Evolutionary conservation across 805 yeast genomes (phyloP).

Genomic region (Limtongia smithiae): DNA sequence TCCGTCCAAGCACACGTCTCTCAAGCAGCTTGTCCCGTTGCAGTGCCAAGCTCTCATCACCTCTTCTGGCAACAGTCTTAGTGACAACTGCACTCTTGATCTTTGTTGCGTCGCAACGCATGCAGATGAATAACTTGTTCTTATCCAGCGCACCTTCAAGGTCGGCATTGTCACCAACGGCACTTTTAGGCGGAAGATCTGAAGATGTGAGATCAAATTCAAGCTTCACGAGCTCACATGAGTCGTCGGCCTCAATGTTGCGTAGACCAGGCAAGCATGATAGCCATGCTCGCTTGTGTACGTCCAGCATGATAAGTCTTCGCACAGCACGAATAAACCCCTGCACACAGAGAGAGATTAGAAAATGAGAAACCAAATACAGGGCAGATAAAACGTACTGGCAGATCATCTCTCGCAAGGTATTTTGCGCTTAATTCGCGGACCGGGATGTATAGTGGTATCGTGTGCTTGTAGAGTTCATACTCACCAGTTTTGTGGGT

Average conservation of each 20-base stretch:
- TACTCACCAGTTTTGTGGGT: constrained; percentile 3
- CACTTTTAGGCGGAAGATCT: too few species aligned
- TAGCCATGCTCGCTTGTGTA: constrained; percentile 14
- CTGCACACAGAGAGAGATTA: too few species aligned
- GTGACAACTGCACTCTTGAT: constrained; percentile 17
- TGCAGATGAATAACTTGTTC: constrained; percentile 12
- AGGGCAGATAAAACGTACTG: constrained; percentile 1
- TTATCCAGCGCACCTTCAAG: neutral
- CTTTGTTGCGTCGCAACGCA: constrained; percentile 13
- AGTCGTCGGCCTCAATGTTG: constrained; percentile 26
- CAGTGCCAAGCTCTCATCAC: neutral
- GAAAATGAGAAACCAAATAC: too few species aligned
- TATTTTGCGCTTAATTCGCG: constrained; percentile 7
- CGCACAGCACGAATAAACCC: too few species aligned
- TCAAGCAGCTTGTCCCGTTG: constrained; percentile 11
- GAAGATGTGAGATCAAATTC: constrained; percentile 5
- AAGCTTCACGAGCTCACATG: constrained; percentile 20
- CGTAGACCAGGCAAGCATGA: constrained; percentile 13
- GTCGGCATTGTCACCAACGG: neutral
- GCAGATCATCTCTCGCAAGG: constrained; percentile 11
- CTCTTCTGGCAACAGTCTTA: neutral
- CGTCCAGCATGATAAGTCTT: constrained; percentile 13
- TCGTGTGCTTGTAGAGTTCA: constrained; percentile 20
- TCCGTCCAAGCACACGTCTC: constrained; percentile 14
- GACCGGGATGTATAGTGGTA: constrained; percentile 23